Percentiles rank a stretch among this genome's conserved stretches.
These are phyloP conservation scores for Dryas alaskensis DNA, from an alignment of 306 rosid species.

Conservation along the genomic window DNA sequence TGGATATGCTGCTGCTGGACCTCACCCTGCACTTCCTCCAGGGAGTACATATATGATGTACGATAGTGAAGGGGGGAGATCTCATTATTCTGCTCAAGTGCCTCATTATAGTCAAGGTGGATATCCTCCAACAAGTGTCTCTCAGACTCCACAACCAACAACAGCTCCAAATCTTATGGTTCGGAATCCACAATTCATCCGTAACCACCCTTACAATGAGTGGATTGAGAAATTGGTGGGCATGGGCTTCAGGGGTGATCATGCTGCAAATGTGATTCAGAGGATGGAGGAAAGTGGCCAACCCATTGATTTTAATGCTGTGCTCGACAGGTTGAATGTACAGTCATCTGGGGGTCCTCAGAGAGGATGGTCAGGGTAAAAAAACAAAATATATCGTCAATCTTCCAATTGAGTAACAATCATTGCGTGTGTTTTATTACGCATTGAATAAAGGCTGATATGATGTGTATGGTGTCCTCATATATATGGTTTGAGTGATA, in stretches of 20 bases:
- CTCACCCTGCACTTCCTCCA: slow-evolving; percentile 55
- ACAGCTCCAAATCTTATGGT: slow-evolving; percentile 46
- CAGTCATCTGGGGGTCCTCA: slow-evolving; percentile 69
- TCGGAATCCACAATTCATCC: slow-evolving; percentile 59
- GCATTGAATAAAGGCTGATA: slow-evolving; percentile 80
- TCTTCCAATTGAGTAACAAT: slow-evolving; percentile 27
- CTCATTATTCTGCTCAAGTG: slow-evolving; percentile 56
- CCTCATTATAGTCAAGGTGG: slow-evolving; percentile 69
- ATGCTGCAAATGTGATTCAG: slow-evolving; percentile 71
- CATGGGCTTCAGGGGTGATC: slow-evolving; percentile 95
- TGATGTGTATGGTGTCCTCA: slow-evolving; percentile 36
- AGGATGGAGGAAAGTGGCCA: slow-evolving; percentile 96
- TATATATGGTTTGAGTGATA: slow-evolving; percentile 31
- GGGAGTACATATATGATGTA: slow-evolving; percentile 78
- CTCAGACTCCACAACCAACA: slow-evolving; percentile 52
- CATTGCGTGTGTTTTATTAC: slow-evolving; percentile 87
- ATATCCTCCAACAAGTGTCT: slow-evolving; percentile 65
- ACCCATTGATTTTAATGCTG: slow-evolving; percentile 77
- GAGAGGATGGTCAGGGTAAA: slow-evolving; percentile 78
- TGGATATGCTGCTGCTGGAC: slow-evolving; percentile 51
- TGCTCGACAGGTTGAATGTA: slow-evolving; percentile 78
- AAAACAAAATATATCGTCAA: not conserved
- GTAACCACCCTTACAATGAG: slow-evolving; percentile 77
- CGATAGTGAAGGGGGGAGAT: slow-evolving; percentile 69
- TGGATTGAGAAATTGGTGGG: slow-evolving; percentile 68